Evolutionary conservation across 2,329 filamentous ascomycete species (phyloP), one percentile per base, ranked within the genome.

Genomic region (Beauveria sp.): DNA sequence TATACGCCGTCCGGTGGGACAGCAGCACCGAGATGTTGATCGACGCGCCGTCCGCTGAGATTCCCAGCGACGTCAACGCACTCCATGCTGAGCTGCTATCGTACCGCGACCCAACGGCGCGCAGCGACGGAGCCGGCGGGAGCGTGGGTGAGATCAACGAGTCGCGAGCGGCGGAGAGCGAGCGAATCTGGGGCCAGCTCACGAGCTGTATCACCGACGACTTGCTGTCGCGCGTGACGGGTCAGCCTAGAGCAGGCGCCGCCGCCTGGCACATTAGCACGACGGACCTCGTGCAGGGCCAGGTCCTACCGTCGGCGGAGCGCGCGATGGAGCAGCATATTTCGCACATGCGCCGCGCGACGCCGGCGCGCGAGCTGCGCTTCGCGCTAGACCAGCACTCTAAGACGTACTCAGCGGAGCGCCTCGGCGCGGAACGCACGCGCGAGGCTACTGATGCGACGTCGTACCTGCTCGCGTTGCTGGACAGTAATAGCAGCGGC

Each of bases 1-100:
- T 79, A 22, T 76, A 78, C 61, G 75, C 82, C 30, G 76, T 81
- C 67, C 77, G 80, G 66, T 86, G 83, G 85, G 79, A 86, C 67
- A 73, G 69, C 30, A 81, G 79, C 67, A 79, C 81, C 66, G 84
- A 87, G 66, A 73, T 79, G 3, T 72, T 87, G 2, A 73, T 73
- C 38, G 78, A 82, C n/a, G 76, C 81, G 28, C 71, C 76, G 70
- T 67, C 65, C 10, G 68, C 73, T n/a, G 81, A 83, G 66, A 73
- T 75, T 18, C 75, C 74, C 18, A 75, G 78, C 28, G 74, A 70
- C 28, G 67, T 82, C 3, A 70, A 71, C 49, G 65, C 71, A 3
- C 72, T 77, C 18, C 75, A 76, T 63, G 66, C 70, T 1, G 71
- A 72, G 57, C 75, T 84, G n/a, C 68, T 78, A 2, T 74, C 80